Evolutionary conservation across 129 eudicot genomes (phyloP).

Genomic region (Tagetes patula): DNA sequence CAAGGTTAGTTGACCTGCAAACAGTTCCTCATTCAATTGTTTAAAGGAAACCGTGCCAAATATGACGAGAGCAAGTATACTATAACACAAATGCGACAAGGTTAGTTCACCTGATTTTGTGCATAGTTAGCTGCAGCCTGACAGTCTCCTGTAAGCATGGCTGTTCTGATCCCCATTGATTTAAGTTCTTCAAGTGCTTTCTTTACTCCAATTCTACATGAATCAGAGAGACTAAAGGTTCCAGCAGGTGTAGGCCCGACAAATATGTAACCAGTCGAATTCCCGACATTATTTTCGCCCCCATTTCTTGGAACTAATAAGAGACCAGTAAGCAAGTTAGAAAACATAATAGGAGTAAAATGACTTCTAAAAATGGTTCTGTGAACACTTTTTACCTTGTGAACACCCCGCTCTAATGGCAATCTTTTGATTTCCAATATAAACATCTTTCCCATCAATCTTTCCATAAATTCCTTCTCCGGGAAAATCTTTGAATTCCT

Average conservation of each 20-base stretch:
- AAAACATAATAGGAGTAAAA: neutral
- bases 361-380: neutral
- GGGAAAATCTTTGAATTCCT: conserved; percentile 70
- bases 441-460: conserved; percentile 66
- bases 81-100: neutral
- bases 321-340: conserved; percentile 21
- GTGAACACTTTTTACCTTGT: conserved; percentile 45
- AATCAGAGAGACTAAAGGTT: conserved; percentile 70
- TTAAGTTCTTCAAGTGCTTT: conserved; percentile 77
- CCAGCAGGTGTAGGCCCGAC: conserved; percentile 57
- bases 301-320: conserved; percentile 49
- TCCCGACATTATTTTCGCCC: conserved; percentile 52
- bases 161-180: conserved; percentile 73
- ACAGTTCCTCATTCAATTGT: neutral
- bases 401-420: conserved; percentile 66
- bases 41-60: neutral
- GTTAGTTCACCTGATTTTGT: conserved; percentile 62
- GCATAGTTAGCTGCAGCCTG: conserved; percentile 75
- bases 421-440: conserved; percentile 66
- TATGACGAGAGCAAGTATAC: neutral
- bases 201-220: conserved; percentile 73
- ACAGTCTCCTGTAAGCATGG: conserved; percentile 87
- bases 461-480: conserved; percentile 91
- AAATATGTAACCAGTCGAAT: conserved; percentile 63
- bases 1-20: neutral